phyloP scores from a whole-genome alignment of 805 yeast species.

The Saccharomycopsis fodiens region DNA sequence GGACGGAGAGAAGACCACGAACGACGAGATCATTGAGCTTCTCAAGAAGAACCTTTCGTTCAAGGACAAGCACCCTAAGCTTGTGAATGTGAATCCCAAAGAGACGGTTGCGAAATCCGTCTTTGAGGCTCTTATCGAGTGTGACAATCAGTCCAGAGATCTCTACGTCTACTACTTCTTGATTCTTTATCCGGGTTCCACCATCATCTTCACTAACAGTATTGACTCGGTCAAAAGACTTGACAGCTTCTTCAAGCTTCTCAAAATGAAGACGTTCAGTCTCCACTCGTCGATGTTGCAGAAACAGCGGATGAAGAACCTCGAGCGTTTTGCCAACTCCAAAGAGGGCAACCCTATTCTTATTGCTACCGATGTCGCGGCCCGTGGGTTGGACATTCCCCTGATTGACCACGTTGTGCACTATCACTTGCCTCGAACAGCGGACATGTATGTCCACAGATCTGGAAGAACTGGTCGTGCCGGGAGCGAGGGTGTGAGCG shows the following conservation, averaged over 20 bases:
- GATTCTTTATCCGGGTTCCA: conserved; percentile 78
- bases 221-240: conserved; percentile 89
- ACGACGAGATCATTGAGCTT: conserved; percentile 49
- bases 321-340: conserved; percentile 58
- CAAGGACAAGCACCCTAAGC: conserved; percentile 54
- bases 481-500: conserved; percentile 87
- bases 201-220: conserved; percentile 89
- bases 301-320: conserved; percentile 77
- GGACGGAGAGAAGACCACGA: conserved; percentile 24
- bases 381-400: conserved; percentile 93
- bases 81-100: conserved; percentile 82
- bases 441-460: conserved; percentile 90
- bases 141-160: conserved; percentile 79
- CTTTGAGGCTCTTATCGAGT: conserved; percentile 83
- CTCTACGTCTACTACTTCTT: conserved; percentile 82
- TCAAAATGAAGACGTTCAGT: conserved; percentile 62
- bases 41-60: conserved; percentile 66
- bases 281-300: conserved; percentile 94
- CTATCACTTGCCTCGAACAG: conserved; percentile 89
- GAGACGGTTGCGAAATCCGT: conserved; percentile 68
- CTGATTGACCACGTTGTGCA: conserved; percentile 90
- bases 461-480: conserved; percentile 99
- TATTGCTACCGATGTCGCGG: conserved; percentile 96
- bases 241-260: conserved; percentile 62
- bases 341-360: conserved; percentile 45